Percentiles rank a stretch among this genome's conserved stretches.
Evolutionary conservation across 192 early-diverging fungal genomes (phyloP).

Genomic region (Mortierella hygrophila): DNA sequence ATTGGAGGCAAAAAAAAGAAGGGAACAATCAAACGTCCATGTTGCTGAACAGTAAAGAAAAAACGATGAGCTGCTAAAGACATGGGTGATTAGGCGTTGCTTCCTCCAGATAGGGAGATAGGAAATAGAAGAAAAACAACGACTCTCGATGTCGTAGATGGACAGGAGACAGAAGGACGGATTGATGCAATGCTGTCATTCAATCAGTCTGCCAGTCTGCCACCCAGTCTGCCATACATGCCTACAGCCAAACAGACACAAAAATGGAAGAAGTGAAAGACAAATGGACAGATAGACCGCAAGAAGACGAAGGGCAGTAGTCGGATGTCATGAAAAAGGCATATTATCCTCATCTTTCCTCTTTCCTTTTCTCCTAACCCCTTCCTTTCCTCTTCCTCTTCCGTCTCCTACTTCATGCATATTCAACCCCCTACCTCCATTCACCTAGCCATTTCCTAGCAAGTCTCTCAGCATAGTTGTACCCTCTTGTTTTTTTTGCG

Average conservation of each 20-base stretch:
- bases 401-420: conserved; percentile 2
- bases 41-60: background rate
- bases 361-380: background rate
- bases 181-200: background rate
- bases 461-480: background rate
- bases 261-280: background rate
- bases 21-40: conserved; percentile 5
- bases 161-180: conserved; percentile 8
- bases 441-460: background rate
- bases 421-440: background rate
- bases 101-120: background rate
- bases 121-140: background rate
- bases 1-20: background rate
- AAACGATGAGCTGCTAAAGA: background rate
- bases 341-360: conserved; percentile 1
- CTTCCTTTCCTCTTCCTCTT: background rate
- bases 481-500: background rate
- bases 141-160: background rate
- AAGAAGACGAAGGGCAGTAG: background rate
- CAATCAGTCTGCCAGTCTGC: background rate
- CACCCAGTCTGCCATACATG: background rate
- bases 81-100: background rate
- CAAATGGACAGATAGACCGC: background rate
- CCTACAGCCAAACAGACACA: background rate
- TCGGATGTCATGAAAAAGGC: conserved; percentile 3